Conservation (phyloP, 345 rosid genomes). For the Sonneratia alba region DNA sequence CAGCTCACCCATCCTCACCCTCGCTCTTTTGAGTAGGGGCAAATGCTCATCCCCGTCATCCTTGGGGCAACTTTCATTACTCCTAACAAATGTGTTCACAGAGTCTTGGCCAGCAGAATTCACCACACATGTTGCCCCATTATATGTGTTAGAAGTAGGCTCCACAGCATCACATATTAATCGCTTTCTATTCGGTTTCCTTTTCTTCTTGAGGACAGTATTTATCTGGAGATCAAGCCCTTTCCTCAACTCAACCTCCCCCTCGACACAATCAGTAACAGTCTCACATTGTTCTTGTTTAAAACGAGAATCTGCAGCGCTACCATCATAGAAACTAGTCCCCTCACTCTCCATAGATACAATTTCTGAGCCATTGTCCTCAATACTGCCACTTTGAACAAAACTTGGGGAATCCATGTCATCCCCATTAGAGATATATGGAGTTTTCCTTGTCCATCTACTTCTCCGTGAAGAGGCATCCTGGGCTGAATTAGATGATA, state of each 20-base stretch:
- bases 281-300: conserved; percentile 34
- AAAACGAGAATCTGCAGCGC: conserved; percentile 51
- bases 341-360: conserved; percentile 58
- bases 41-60: conserved; percentile 90
- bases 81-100: conserved; percentile 18
- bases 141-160: conserved; percentile 24
- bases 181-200: conserved; percentile 57
- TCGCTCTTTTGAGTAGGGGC: conserved; percentile 83
- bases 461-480: conserved; percentile 33
- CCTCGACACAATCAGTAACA: conserved; percentile 43
- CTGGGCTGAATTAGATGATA: conserved; percentile 19
- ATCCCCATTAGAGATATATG: conserved; percentile 44
- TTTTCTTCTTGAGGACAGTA: conserved; percentile 60
- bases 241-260: conserved; percentile 47
- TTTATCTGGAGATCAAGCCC: conserved; percentile 64
- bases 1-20: conserved; percentile 78
- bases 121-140: conserved; percentile 26
- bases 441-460: conserved; percentile 37
- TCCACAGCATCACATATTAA: conserved; percentile 37
- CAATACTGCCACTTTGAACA: conserved; percentile 49
- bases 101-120: conserved; percentile 29
- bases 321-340: conserved; percentile 44
- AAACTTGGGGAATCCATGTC: conserved; percentile 41
- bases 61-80: conserved; percentile 28
- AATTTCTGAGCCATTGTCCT: conserved; percentile 56